Evolutionary conservation across 2,329 filamentous ascomycete species (phyloP), one percentile per base, ranked within the genome.

Genomic region (Aureobasidium lini): DNA sequence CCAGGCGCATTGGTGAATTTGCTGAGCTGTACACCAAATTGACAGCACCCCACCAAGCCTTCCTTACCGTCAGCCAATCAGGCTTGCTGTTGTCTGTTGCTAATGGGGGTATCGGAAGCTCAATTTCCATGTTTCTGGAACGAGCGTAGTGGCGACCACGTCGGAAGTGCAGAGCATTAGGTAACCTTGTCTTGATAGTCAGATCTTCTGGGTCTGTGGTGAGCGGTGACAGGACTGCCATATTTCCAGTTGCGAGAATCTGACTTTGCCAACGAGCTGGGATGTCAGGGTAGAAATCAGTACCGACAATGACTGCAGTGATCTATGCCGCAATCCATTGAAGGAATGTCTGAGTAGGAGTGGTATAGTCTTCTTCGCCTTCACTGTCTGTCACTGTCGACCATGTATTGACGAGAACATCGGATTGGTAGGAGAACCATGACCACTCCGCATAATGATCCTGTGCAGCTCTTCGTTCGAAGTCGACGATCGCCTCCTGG

Each of bases 41-140:
- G 62, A 80, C 77, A 15, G 75, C 74, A 57, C 79, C 77, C 77
- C 78, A 80, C 78, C 78, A 80, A 0, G 76, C 77, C 6, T 70
- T 70, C 53, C 75, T 75, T 1, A 78, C 74, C 13, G 75, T 66
- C 10, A 65, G 67, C 63, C 71, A 77, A 66, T 79, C 77, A 2
- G 74, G 70, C 36, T 57, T 60, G 31, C 56, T 71, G 69, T 15
- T 64, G 63, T 1, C 69, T 63, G 23, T 71, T 65, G 10, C 66
- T 64, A 18, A 43, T 7, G 48, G 40, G 10, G 73, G 73, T 5
- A 78, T 69, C 0, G 76, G 76, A 23, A 79, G 76, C 60, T 76
- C 77, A 60, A 79, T 75, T 29, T 62, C 60, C 43, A 61, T 62
- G 34, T 56, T 58, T 42, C 60, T 34, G 9, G 50, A 31, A 8